Evolutionary conservation across 495 filamentous ascomycete species (phyloP).

Genomic region (Penicillium angulare): DNA sequence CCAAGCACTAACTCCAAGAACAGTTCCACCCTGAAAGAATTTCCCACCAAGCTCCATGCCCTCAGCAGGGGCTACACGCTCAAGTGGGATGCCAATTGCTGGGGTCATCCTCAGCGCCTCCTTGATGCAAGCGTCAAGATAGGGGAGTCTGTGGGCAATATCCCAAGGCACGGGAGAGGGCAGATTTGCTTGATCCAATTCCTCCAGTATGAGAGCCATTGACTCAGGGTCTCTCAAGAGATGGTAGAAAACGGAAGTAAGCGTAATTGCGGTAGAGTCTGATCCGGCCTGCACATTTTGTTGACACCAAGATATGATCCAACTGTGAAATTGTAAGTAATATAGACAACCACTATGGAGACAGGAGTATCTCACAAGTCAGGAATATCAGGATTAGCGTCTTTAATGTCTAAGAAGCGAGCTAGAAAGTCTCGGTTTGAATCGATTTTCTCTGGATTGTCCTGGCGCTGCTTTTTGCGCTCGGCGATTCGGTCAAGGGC

Average conservation of each 20-base stretch:
- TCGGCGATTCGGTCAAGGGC: constrained; percentile 54
- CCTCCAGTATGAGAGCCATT: no score
- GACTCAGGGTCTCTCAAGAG: no score
- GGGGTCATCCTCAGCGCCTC: constrained; percentile 23
- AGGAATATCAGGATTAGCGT: constrained; percentile 25
- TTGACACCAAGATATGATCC: constrained; percentile 29
- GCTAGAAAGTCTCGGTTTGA: constrained; percentile 25
- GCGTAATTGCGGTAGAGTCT: constrained; percentile 51
- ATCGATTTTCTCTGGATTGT: background rate
- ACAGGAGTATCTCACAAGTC: constrained; percentile 39
- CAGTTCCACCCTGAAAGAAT: constrained; percentile 12
- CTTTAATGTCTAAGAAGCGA: constrained; percentile 32
- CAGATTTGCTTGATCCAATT: no score
- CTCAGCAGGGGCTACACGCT: constrained; percentile 14
- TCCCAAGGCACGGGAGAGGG: no score
- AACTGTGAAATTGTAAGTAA: no score
- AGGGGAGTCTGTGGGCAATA: no score
- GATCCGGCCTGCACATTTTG: constrained; percentile 51
- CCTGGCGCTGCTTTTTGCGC: constrained; percentile 6
- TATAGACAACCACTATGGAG: no score
- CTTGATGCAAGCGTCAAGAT: no score
- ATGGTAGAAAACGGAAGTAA: no score
- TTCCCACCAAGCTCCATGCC: constrained; percentile 11
- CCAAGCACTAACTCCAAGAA: constrained; percentile 25
- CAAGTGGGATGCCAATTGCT: constrained; percentile 8